Percentiles rank a stretch among this genome's conserved stretches.
Conservation (phyloP, 805 yeast species). For the Wickerhamomyces alni region DNA sequence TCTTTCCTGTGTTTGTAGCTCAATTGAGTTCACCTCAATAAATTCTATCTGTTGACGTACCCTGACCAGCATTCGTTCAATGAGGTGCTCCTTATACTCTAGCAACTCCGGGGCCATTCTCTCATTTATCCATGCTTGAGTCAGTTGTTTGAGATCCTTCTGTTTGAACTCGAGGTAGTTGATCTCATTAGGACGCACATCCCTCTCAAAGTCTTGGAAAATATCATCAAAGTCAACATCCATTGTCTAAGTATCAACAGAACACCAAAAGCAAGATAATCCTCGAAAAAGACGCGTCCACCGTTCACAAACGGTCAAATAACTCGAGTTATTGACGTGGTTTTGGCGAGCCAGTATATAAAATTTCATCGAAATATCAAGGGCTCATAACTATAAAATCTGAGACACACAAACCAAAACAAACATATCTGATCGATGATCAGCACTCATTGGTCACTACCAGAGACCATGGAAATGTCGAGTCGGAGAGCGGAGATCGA, state of each 20-base stretch:
- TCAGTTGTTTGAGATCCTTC: constrained; percentile 39
- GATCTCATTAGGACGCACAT: constrained; percentile 28
- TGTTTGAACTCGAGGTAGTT: constrained; percentile 19
- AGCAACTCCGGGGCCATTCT: constrained; percentile 83
- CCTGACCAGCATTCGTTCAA: constrained; percentile 51
- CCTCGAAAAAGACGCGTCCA: not conserved
- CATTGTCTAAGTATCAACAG: no score
- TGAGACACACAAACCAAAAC: not conserved
- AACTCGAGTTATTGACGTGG: no score
- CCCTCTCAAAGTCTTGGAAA: constrained; percentile 56
- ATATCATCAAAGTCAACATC: constrained; percentile 65
- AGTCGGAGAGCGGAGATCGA: constrained; percentile 39
- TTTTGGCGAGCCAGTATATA: no score
- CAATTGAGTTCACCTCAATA: constrained; percentile 74
- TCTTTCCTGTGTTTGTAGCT: constrained; percentile 54
- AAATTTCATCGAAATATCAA: no score
- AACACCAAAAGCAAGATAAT: no score
- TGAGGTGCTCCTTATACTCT: constrained; percentile 57
- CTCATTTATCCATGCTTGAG: constrained; percentile 75
- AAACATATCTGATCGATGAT: no score
- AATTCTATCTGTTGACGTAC: constrained; percentile 67
- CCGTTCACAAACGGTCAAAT: no score
- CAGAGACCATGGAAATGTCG: no score
- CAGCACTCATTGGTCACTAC: no score
- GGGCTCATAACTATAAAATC: not conserved